A percentile compares a stretch with the other conserved stretches of the same genome.
phyloP scores from a whole-genome alignment of 202 grass and related monocot genomes.

The Musa balbisiana region DNA sequence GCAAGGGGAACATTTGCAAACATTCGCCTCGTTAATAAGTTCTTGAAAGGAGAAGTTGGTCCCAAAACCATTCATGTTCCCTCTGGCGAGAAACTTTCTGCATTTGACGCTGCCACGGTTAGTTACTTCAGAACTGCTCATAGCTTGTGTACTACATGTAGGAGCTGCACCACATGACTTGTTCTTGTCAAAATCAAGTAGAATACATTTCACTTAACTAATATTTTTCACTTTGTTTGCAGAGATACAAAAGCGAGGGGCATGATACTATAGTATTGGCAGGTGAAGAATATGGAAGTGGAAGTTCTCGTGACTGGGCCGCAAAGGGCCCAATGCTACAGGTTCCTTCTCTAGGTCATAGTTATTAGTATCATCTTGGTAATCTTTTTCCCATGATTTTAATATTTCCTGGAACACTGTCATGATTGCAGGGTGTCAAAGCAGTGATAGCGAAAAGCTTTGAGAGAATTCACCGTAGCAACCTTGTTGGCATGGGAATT shows the following conservation, averaged over 20 bases:
- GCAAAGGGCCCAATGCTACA: slow-evolving; percentile 97
- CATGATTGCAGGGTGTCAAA: slow-evolving; percentile 59
- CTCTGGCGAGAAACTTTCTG: slow-evolving; percentile 73
- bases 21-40: slow-evolving; percentile 89
- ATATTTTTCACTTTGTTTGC: slow-evolving; percentile 25
- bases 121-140: slow-evolving; percentile 9
- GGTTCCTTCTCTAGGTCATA: slow-evolving; percentile 23
- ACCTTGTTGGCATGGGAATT: slow-evolving; percentile 96
- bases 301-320: slow-evolving; percentile 93
- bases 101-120: slow-evolving; percentile 76
- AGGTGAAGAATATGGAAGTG: slow-evolving; percentile 90
- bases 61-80: slow-evolving; percentile 80
- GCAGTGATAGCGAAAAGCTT: slow-evolving; percentile 94
- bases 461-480: slow-evolving; percentile 96
- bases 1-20: slow-evolving; percentile 97
- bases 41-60: slow-evolving; percentile 88
- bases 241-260: slow-evolving; percentile 87
- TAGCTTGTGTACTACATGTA: not conserved
- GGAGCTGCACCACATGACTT: not conserved
- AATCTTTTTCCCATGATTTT: too few relatives aligned
- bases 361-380: not conserved
- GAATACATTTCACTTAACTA: not conserved
- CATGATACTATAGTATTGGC: slow-evolving; percentile 77
- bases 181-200: not conserved
- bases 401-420: too few relatives aligned